Conservation (phyloP, 768 basidiomycete genomes). For the Panus rudis region DNA sequence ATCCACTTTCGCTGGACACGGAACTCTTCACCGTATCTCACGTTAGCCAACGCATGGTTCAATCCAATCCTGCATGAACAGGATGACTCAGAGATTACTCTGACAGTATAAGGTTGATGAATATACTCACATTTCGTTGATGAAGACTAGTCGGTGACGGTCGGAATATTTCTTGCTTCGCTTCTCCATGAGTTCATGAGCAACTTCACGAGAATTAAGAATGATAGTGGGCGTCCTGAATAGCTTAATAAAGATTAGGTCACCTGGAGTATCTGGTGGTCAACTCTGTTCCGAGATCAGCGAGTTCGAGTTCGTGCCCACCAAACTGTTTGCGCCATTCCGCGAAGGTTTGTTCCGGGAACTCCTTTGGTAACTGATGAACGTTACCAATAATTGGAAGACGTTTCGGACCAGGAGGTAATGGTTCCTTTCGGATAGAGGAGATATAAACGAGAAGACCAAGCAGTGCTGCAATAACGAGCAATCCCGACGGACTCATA, state of each 20-base stretch:
- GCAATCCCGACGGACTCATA: too few species aligned
- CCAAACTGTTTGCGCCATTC: slow-evolving; percentile 24
- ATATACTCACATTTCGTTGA: slow-evolving; percentile 17
- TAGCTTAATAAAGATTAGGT: neutral
- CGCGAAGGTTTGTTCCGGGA: slow-evolving; percentile 19
- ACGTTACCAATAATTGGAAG: slow-evolving; percentile 26
- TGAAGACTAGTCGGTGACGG: slow-evolving; percentile 16
- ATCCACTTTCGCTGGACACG: neutral
- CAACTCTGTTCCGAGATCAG: too few species aligned
- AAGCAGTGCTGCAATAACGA: too few species aligned
- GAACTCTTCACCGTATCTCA: neutral
- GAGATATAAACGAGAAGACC: neutral
- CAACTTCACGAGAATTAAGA: slow-evolving; percentile 17
- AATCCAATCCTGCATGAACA: neutral
- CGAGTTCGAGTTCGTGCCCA: slow-evolving; percentile 6
- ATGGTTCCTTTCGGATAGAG: neutral
- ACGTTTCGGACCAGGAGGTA: slow-evolving; percentile 24
- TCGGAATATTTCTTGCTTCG: slow-evolving; percentile 22
- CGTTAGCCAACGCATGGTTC: neutral
- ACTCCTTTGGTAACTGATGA: slow-evolving; percentile 19
- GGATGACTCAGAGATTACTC: too few species aligned
- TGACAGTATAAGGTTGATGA: too few species aligned
- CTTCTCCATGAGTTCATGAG: slow-evolving; percentile 23
- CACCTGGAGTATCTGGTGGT: neutral
- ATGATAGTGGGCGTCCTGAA: slow-evolving; percentile 2